These are phyloP conservation scores for Podospora pseudoanserina DNA, from an alignment of 495 filamentous ascomycete species.

Conservation along the genomic window DNA sequence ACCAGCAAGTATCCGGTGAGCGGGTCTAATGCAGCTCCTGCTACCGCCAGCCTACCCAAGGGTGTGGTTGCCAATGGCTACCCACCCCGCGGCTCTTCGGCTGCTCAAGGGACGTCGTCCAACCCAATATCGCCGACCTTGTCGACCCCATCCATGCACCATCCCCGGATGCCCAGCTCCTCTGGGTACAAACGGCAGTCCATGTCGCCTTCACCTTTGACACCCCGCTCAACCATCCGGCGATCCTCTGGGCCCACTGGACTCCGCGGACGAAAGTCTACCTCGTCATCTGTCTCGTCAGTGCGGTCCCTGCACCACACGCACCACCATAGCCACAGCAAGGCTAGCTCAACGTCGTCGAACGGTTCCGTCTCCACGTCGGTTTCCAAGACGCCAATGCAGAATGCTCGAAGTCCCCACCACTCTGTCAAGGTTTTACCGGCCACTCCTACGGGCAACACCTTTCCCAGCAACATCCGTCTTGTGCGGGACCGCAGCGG, in stretches of 20 bases:
- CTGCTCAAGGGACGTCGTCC: slow-evolving; percentile 8
- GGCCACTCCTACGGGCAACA: slow-evolving; percentile 73
- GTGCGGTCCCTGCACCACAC: slow-evolving; percentile 83
- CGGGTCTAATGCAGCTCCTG: slow-evolving; percentile 15
- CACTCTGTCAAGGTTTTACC: slow-evolving; percentile 91
- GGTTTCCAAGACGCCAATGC: slow-evolving; percentile 61
- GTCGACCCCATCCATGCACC: slow-evolving; percentile 18
- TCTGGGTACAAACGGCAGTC: slow-evolving; percentile 72
- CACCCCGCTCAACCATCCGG: slow-evolving; percentile 78
- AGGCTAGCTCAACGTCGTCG: slow-evolving; percentile 90
- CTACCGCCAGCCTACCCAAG: slow-evolving; percentile 34
- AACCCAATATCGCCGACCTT: slow-evolving; percentile 8
- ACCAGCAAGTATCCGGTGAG: slow-evolving; percentile 50
- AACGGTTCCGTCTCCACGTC: slow-evolving; percentile 66
- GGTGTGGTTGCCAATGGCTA: slow-evolving; percentile 38
- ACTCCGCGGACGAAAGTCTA: slow-evolving; percentile 91
- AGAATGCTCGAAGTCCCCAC: slow-evolving; percentile 69
- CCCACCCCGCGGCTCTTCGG: slow-evolving; percentile 8
- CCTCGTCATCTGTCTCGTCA: slow-evolving; percentile 90
- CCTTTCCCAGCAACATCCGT: slow-evolving; percentile 85
- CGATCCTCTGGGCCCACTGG: slow-evolving; percentile 57
- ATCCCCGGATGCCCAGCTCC: slow-evolving; percentile 44
- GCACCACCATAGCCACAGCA: slow-evolving; percentile 88
- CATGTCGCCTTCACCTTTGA: slow-evolving; percentile 83
- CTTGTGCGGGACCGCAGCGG: slow-evolving; percentile 61